phyloP scores from a whole-genome alignment of 2,329 filamentous ascomycete genomes.

The Lachnellula suecica region DNA sequence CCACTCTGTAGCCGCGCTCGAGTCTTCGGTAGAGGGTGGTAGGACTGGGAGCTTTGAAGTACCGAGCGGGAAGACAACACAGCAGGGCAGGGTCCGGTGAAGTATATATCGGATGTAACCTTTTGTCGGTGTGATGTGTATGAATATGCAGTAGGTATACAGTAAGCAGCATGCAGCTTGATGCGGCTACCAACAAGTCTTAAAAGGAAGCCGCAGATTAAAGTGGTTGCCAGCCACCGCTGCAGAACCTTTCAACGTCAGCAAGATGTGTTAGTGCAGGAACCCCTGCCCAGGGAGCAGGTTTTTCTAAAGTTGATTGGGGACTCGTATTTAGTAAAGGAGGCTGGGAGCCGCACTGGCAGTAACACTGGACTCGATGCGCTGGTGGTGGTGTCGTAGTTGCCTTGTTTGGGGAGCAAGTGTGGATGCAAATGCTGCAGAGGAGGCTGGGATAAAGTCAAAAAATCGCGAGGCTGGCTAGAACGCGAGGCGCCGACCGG shows the following conservation, averaged over 20 bases:
- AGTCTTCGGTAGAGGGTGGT: not conserved
- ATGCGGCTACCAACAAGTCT: conserved; percentile 17
- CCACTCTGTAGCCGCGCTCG: conserved; percentile 2
- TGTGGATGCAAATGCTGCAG: not conserved
- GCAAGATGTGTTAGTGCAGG: conserved; percentile 4
- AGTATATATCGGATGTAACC: not conserved
- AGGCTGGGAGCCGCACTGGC: conserved; percentile 5
- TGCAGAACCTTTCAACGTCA: not conserved
- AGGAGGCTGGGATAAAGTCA: conserved; percentile 1
- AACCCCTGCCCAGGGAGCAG: no score
- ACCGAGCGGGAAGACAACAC: not conserved
- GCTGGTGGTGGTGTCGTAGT: not conserved
- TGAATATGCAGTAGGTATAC: not conserved
- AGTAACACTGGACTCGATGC: not conserved
- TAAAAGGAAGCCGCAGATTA: conserved; percentile 21
- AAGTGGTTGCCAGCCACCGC: conserved; percentile 15
- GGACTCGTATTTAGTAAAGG: conserved; percentile 7
- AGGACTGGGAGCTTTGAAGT: not conserved
- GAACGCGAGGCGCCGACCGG: no score
- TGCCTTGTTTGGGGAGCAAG: not conserved
- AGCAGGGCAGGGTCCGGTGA: not conserved
- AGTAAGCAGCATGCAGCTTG: conserved; percentile 8
- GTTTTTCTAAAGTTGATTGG: not conserved
- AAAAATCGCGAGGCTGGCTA: conserved; percentile 2
- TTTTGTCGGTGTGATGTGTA: not conserved